Evolutionary conservation across 768 basidiomycete genomes (phyloP).

Genomic region (Agaricus blazei): DNA sequence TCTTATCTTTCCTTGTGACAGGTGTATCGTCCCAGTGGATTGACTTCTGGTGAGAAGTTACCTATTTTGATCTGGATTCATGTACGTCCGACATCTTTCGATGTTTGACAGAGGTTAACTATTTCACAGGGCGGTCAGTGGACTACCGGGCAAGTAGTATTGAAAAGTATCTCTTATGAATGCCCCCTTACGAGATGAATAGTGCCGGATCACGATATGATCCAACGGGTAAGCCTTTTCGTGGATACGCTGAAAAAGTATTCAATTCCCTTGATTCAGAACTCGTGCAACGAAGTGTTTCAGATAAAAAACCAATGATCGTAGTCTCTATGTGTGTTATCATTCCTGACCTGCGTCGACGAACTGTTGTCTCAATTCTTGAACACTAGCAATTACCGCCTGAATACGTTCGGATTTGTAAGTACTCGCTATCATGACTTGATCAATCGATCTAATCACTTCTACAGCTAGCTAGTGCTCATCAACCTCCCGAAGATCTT

Average conservation of each 20-base stretch:
- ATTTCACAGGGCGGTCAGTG: conserved; percentile 41
- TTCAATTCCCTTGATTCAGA: conserved; percentile 21
- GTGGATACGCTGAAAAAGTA: too few relatives aligned
- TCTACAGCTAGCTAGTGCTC: conserved; percentile 38
- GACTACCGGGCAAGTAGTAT: conserved; percentile 32
- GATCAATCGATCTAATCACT: background rate
- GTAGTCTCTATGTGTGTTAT: conserved; percentile 43
- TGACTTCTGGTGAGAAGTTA: conserved; percentile 18
- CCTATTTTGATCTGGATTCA: conserved; percentile 36
- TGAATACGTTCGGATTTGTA: conserved; percentile 57
- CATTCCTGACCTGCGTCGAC: background rate
- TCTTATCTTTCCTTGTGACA: conserved; percentile 8
- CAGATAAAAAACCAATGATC: conserved; percentile 44
- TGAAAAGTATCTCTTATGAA: background rate
- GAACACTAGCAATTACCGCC: conserved; percentile 43
- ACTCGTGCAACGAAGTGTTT: conserved; percentile 43
- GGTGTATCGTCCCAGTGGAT: conserved; percentile 31
- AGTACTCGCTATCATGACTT: conserved; percentile 8
- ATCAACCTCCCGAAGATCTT: conserved; percentile 41
- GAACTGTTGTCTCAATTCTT: too few relatives aligned
- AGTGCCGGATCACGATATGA: conserved; percentile 43
- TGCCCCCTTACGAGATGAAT: background rate
- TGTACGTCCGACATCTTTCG: conserved; percentile 15
- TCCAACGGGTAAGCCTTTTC: conserved; percentile 36
- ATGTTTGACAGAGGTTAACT: background rate